Percentiles rank a stretch among this genome's conserved stretches.
phyloP scores from a whole-genome alignment of 2,329 filamentous ascomycete species.

The Fusarium redolens region DNA sequence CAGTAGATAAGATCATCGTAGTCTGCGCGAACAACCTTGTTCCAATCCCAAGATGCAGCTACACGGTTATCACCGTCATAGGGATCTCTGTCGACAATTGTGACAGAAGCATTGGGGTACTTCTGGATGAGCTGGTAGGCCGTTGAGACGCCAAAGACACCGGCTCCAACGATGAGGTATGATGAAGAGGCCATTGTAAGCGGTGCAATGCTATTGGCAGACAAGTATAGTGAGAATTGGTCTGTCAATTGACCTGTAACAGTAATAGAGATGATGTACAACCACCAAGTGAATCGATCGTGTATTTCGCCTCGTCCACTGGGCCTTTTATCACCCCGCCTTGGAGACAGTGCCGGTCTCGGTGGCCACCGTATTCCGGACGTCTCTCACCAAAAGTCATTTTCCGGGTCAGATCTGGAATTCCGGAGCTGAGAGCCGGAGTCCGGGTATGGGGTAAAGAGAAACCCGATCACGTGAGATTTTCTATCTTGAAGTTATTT shows the following conservation, averaged over 20 bases:
- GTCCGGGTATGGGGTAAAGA: conserved; percentile 10
- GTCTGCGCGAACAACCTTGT: conserved; percentile 40
- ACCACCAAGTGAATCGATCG: conserved; percentile 5
- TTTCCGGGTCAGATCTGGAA: conserved; percentile 31
- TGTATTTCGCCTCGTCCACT: conserved; percentile 15
- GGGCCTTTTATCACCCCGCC: conserved; percentile 36
- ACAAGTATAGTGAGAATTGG: not conserved
- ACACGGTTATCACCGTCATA: conserved; percentile 59
- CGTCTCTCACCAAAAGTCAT: conserved; percentile 20
- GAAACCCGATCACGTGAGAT: conserved; percentile 30
- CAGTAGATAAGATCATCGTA: conserved; percentile 69
- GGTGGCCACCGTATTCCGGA: conserved; percentile 32
- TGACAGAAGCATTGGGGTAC: conserved; percentile 62
- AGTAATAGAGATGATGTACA: not conserved
- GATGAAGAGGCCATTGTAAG: conserved; percentile 47
- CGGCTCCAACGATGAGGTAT: conserved; percentile 71
- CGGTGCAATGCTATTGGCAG: conserved; percentile 14
- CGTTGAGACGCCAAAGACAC: conserved; percentile 73
- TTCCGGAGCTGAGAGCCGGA: conserved; percentile 30
- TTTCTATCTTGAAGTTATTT: not conserved
- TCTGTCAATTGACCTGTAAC: conserved; percentile 18
- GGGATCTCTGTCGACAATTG: conserved; percentile 67
- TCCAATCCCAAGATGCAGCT: conserved; percentile 73
- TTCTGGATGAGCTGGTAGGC: conserved; percentile 70
- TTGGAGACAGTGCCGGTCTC: conserved; percentile 31